These are phyloP conservation scores for Turritis glabra DNA, from an alignment of 345 rosid genomes.

Conservation along the genomic window DNA sequence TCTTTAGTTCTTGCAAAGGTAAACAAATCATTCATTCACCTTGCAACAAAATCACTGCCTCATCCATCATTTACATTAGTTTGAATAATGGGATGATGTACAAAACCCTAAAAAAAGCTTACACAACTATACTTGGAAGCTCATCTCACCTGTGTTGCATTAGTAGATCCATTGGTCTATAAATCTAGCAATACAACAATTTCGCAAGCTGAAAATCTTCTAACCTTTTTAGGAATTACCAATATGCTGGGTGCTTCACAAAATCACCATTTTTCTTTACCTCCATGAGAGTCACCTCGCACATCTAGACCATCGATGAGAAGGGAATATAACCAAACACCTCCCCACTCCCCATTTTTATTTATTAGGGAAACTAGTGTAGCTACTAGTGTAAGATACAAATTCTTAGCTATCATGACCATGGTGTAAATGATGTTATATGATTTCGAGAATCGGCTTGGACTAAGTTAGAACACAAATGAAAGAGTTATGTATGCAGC, in stretches of 20 bases:
- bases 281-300: slow-evolving; percentile 36
- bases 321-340: slow-evolving; percentile 33
- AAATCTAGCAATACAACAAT: background rate
- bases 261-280: slow-evolving; percentile 9
- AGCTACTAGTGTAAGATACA: background rate
- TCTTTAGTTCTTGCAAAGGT: slow-evolving; percentile 17
- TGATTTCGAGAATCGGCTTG: slow-evolving; percentile 59
- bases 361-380: background rate
- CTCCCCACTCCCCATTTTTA: background rate
- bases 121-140: background rate
- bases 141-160: background rate
- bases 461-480: slow-evolving; percentile 54
- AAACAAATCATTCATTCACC: background rate
- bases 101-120: background rate
- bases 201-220: background rate
- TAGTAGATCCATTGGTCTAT: background rate
- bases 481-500: slow-evolving; percentile 37
- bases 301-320: slow-evolving; percentile 42
- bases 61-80: background rate
- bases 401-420: background rate
- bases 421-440: slow-evolving; percentile 48
- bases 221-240: slow-evolving; percentile 3
- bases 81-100: background rate
- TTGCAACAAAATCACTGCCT: slow-evolving; percentile 19
- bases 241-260: background rate